A percentile compares a stretch with the other conserved stretches of the same genome.
Evolutionary conservation across 2,329 filamentous ascomycete genomes (phyloP).

Genomic region (Sclerotinia subarctica): DNA sequence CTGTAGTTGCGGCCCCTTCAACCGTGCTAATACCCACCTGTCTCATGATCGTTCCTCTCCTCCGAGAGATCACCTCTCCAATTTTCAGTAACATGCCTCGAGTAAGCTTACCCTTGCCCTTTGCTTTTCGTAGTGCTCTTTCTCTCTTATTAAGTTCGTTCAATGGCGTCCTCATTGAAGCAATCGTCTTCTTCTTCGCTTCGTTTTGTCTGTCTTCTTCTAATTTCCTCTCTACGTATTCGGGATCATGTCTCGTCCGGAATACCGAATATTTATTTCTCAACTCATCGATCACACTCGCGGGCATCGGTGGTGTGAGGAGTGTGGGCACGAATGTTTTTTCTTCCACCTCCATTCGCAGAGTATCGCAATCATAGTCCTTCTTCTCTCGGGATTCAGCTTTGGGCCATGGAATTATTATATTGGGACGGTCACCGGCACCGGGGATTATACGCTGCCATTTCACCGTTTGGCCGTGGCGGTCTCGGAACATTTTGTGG

Average conservation of each 20-base stretch:
- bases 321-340: slow-evolving; percentile 76
- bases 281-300: slow-evolving; percentile 77
- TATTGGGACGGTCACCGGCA: slow-evolving; percentile 49
- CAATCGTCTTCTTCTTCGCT: slow-evolving; percentile 30
- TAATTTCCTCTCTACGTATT: slow-evolving; percentile 65
- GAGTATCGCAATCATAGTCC: slow-evolving; percentile 66
- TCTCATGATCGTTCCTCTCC: slow-evolving; percentile 27
- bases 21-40: slow-evolving; percentile 24
- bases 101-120: slow-evolving; percentile 36
- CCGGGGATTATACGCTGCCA: slow-evolving; percentile 65
- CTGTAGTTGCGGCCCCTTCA: neutral
- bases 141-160: slow-evolving; percentile 35
- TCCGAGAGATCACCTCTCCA: slow-evolving; percentile 37
- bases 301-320: slow-evolving; percentile 73
- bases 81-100: slow-evolving; percentile 37
- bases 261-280: slow-evolving; percentile 79
- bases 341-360: slow-evolving; percentile 70
- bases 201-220: slow-evolving; percentile 51
- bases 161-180: slow-evolving; percentile 37
- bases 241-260: slow-evolving; percentile 73
- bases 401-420: slow-evolving; percentile 74
- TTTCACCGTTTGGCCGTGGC: slow-evolving; percentile 46
- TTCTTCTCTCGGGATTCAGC: slow-evolving; percentile 48
- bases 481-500: slow-evolving; percentile 49
- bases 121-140: slow-evolving; percentile 33